phyloP scores from a whole-genome alignment of 441 rosid genomes.

The Populus trichocarpa region DNA sequence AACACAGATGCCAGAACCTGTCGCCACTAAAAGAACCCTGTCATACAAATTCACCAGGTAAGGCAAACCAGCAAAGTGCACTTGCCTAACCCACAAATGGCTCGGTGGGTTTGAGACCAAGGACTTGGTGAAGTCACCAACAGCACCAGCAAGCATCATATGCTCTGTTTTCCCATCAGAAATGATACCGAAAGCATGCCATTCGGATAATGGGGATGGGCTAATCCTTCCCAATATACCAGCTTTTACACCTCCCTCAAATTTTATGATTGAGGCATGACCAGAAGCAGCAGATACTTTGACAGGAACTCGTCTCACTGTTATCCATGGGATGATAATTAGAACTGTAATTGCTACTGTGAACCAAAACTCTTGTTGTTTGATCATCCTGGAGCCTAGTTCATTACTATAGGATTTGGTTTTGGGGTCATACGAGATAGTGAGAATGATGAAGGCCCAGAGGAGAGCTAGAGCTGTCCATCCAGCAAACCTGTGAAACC shows the following conservation, averaged over 20 bases:
- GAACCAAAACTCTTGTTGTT: conserved; percentile 65
- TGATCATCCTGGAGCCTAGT: conserved; percentile 36
- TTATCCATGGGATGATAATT: conserved; percentile 64
- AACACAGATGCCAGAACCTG: conserved; percentile 77
- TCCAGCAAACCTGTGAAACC: conserved; percentile 65
- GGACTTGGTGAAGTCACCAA: conserved; percentile 74
- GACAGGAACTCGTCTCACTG: conserved; percentile 55
- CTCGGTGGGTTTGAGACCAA: conserved; percentile 55
- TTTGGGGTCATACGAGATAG: conserved; percentile 46
- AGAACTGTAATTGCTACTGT: conserved; percentile 50
- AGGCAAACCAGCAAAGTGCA: conserved; percentile 71
- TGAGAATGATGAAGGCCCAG: conserved; percentile 58
- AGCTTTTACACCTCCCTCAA: conserved; percentile 59
- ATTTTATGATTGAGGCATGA: conserved; percentile 68
- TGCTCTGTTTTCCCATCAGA: conserved; percentile 61
- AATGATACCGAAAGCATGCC: conserved; percentile 90
- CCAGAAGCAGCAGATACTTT: conserved; percentile 49
- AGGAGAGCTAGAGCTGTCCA: conserved; percentile 62
- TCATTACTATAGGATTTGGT: conserved; percentile 42
- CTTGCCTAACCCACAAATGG: conserved; percentile 70
- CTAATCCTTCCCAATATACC: conserved; percentile 79
- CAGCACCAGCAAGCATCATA: conserved; percentile 88
- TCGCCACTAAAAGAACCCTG: conserved; percentile 67
- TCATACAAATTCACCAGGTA: conserved; percentile 63
- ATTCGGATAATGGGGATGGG: conserved; percentile 74